phyloP scores from a whole-genome alignment of 345 rosid species.

The Eucalyptus cladocalyx region DNA sequence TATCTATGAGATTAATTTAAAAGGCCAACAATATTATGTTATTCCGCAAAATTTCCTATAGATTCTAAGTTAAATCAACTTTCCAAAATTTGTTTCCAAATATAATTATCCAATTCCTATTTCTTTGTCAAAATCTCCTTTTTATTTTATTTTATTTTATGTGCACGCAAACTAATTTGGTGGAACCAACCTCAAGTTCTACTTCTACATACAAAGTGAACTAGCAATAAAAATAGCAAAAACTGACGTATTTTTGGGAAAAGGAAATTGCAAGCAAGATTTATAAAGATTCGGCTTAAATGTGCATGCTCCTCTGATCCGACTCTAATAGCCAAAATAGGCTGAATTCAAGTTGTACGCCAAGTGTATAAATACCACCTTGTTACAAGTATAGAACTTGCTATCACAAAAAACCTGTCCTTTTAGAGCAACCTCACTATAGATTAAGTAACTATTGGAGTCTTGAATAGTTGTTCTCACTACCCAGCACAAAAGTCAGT shows the following conservation, averaged over 20 bases:
- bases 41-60: not conserved
- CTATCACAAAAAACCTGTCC: no score
- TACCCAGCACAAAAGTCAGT: fast-evolving
- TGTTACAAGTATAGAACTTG: not conserved
- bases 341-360: not conserved
- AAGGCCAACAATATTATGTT: not conserved
- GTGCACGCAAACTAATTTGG: not conserved
- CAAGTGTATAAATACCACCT: not conserved
- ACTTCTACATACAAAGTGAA: not conserved
- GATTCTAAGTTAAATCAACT: not conserved
- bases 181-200: no score
- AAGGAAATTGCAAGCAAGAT: not conserved
- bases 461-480: no score
- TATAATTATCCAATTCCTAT: not conserved
- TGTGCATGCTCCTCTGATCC: not conserved
- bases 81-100: not conserved
- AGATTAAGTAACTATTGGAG: no score
- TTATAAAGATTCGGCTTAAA: not conserved
- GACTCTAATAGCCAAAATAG: not conserved
- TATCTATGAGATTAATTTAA: no score
- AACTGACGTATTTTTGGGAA: not conserved
- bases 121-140: not conserved
- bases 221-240: not conserved
- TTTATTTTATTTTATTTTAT: no score
- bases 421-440: no score